A percentile compares a stretch with the other conserved stretches of the same genome.
Conservation (phyloP, 2,329 filamentous ascomycete genomes). For the Apiospora aurea region DNA sequence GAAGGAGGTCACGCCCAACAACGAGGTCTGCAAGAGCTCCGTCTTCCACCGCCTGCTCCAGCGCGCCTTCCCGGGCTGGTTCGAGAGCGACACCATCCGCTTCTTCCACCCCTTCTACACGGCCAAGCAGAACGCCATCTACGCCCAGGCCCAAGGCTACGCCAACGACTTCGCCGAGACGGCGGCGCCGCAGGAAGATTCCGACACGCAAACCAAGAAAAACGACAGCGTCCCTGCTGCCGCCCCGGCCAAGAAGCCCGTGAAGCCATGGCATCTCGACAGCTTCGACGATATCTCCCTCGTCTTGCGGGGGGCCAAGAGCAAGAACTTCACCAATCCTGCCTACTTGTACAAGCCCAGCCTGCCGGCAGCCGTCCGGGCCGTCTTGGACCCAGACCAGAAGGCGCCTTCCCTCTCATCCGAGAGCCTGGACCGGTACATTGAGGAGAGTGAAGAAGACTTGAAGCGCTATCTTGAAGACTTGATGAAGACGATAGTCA, state of each 20-base stretch:
- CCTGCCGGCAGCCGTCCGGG: neutral
- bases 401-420: neutral
- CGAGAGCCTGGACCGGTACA: neutral
- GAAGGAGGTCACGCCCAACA: slow-evolving; percentile 45
- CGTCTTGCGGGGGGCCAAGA: neutral
- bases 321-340: neutral
- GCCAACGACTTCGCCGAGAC: neutral
- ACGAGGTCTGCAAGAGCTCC: slow-evolving; percentile 47
- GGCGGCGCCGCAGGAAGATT: neutral
- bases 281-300: neutral
- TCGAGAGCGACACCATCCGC: slow-evolving; percentile 50
- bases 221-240: neutral
- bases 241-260: neutral
- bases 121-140: slow-evolving; percentile 46
- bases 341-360: neutral
- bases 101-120: slow-evolving; percentile 47
- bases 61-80: slow-evolving; percentile 54
- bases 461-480: slow-evolving; percentile 21
- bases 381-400: slow-evolving; percentile 19
- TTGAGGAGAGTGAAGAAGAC: slow-evolving; percentile 9
- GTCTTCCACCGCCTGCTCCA: slow-evolving; percentile 56
- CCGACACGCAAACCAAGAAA: too few species aligned
- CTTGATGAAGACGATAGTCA: slow-evolving; percentile 11
- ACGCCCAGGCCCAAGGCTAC: neutral
- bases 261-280: neutral